Evolutionary conservation across 257 asterid species (phyloP).

Genomic region (Leptodermis oblonga): DNA sequence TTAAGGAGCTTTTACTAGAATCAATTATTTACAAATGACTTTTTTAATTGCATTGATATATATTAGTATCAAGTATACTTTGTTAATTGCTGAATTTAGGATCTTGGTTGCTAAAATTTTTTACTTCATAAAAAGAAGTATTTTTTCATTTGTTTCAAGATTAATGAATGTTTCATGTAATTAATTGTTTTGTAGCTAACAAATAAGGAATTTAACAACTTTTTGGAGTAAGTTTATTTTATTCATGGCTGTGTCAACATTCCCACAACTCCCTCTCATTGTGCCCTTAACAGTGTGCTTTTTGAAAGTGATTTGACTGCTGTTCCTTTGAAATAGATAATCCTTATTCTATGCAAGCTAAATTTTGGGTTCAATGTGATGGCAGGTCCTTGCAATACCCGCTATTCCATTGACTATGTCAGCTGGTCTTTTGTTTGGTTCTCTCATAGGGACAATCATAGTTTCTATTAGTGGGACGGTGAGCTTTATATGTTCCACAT

Average conservation of each 20-base stretch:
- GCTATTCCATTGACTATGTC: constrained; percentile 97
- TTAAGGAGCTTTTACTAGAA: not conserved
- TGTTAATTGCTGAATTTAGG: not conserved
- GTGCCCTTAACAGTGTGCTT: not conserved
- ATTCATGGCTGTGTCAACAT: not conserved
- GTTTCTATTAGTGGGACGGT: constrained; percentile 97
- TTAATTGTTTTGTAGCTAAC: not conserved
- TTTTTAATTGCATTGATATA: not conserved
- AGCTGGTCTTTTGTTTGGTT: constrained; percentile 92
- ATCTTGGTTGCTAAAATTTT: not conserved
- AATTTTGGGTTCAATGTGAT: constrained; percentile 12
- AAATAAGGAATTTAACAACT: not conserved
- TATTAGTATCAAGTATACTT: not conserved
- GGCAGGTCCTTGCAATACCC: constrained; percentile 90
- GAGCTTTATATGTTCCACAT: constrained; percentile 25
- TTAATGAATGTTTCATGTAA: not conserved
- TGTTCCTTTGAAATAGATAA: not conserved
- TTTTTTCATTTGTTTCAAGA: not conserved
- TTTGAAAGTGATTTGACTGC: not conserved
- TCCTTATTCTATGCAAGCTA: not conserved
- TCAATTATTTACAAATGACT: not conserved
- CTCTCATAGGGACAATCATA: constrained; percentile 75
- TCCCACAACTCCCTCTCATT: not conserved
- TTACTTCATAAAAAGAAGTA: not conserved
- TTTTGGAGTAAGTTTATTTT: not conserved